Evolutionary conservation across 164 flowering plant genomes (phyloP), one percentile per base, ranked within the genome.

Genomic region (Vitis riparia): DNA sequence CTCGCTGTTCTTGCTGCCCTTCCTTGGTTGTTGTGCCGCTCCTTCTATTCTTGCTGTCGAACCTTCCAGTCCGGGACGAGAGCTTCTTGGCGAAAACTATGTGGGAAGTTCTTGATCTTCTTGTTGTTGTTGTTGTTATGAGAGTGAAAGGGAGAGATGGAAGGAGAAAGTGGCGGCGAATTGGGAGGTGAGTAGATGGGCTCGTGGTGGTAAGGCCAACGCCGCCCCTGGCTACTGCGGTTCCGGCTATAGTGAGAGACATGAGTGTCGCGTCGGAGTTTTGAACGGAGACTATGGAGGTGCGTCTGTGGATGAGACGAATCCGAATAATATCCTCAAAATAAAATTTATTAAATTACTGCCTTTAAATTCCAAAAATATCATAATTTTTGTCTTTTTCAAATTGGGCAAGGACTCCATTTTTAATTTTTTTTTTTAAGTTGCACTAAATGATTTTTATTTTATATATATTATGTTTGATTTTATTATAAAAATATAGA

Each of bases 1-100:
- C 60, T 48, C 70, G 66, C 17, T 32, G 56, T 27, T 73, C 78
- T 47, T 60, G 71, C 5, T 65, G 71, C 61, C 70, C 68, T 6
- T 80, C 82, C 51, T 85, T 79, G 30, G 87, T 82, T 6, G 91
- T 77, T 16, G 82, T 63, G 57, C 79, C 55, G 68, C 74, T 72
- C 68, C 78, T 83, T 73, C 77, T 76, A 78, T 85, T 88, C 81
- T 71, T 84, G 79, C 89, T 80, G 75, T 89, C 93, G 60, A 83
- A 81, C 70, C 78, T 80, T 1, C 92, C 88, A 0, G 92, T 86
- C 72, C 89, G 83, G 4, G 91, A 78, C 14, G 85, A 69, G 69
- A 78, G 59, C 74, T 78, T 84, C 76, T 82, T 83, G 71, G 89
- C 89, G 2, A 78, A 77, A 55, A 74, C 85, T 5, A 84, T 67